A percentile compares a stretch with the other conserved stretches of the same genome.
Evolutionary conservation across 768 basidiomycete genomes (phyloP).

Genomic region (Leccinum truebloodii): DNA sequence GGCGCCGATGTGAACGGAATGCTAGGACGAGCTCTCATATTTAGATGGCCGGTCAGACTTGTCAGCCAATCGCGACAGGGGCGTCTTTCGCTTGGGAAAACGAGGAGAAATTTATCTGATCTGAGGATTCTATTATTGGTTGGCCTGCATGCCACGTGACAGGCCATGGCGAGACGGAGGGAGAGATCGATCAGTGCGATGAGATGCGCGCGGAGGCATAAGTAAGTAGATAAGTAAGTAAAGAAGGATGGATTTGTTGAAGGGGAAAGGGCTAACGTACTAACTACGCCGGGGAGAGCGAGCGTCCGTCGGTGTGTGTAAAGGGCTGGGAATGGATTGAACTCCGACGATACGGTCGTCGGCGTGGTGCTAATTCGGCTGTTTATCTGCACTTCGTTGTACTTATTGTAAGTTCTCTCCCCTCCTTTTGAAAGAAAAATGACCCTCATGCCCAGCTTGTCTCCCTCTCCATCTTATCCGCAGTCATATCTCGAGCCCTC

Average conservation of each 20-base stretch:
- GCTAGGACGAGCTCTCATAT: neutral
- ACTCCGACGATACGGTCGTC: neutral
- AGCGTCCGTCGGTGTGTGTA: neutral
- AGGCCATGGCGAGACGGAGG: neutral
- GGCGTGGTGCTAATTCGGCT: slow-evolving; percentile 1
- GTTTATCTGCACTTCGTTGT: neutral
- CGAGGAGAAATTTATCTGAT: too few relatives aligned
- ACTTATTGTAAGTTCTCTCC: slow-evolving; percentile 10
- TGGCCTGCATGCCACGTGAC: neutral
- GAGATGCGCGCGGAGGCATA: too few relatives aligned
- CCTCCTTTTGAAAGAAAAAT: neutral
- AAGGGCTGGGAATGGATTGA: neutral
- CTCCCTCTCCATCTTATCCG: slow-evolving; percentile 24
- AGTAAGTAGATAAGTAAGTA: neutral
- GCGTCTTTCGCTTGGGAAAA: slow-evolving; percentile 1
- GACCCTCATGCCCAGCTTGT: slow-evolving; percentile 20
- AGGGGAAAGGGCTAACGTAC: too few relatives aligned
- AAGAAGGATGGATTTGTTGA: too few relatives aligned
- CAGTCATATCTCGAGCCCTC: slow-evolving; percentile 26
- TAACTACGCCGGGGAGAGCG: neutral
- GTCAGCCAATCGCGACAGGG: neutral
- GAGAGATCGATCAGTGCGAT: neutral
- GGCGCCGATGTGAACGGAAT: neutral
- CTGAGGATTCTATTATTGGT: neutral
- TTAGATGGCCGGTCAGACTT: neutral